phyloP scores from a whole-genome alignment of 2,329 filamentous ascomycete genomes.

The Fusarium newnesense region DNA sequence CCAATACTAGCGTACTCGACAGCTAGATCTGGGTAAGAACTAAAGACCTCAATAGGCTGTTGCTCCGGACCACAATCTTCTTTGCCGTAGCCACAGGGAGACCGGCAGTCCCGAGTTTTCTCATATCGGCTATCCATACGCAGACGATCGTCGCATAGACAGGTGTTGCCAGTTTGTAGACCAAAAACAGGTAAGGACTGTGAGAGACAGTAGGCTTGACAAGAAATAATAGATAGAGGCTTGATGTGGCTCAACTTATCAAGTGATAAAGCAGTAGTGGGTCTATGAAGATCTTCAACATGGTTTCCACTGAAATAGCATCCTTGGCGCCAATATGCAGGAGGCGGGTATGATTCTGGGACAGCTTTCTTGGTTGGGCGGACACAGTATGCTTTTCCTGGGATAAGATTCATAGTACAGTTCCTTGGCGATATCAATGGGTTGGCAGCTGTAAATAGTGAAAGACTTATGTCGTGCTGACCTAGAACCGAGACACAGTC shows the following conservation, averaged over 20 bases:
- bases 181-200: neutral
- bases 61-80: neutral
- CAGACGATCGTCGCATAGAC: neutral
- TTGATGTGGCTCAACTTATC: neutral
- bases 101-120: accelerated
- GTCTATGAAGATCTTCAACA: neutral
- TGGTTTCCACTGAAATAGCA: neutral
- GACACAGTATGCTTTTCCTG: neutral
- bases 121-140: neutral
- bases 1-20: neutral
- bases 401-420: neutral
- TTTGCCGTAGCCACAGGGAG: neutral
- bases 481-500: neutral
- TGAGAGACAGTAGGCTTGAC: neutral
- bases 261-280: neutral
- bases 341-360: neutral
- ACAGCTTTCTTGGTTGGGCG: neutral
- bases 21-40: neutral
- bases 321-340: neutral
- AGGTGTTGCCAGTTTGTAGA: neutral
- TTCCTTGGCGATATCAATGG: neutral
- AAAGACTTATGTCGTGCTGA: neutral
- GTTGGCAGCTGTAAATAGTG: neutral
- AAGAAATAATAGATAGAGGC: neutral
- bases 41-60: neutral